Percentiles rank a stretch among this genome's conserved stretches.
These are phyloP conservation scores for Amniculicola lignicola DNA, from an alignment of 495 filamentous ascomycete genomes.

Conservation along the genomic window DNA sequence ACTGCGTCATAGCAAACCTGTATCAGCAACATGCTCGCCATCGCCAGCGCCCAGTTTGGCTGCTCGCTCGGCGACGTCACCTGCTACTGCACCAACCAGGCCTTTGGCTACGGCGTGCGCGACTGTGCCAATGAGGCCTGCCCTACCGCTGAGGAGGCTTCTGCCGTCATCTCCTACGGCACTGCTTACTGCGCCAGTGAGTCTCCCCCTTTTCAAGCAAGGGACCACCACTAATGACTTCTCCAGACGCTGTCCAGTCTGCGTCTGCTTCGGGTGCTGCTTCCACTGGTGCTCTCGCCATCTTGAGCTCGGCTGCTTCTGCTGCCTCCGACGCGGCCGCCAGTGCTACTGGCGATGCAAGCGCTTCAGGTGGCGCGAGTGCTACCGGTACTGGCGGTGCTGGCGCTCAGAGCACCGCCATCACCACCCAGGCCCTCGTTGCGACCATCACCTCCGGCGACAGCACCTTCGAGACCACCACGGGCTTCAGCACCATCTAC, in stretches of 20 bases:
- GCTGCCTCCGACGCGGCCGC: constrained; percentile 27
- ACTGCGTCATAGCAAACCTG: constrained; percentile 58
- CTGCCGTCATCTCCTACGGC: constrained; percentile 42
- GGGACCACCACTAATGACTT: constrained; percentile 2
- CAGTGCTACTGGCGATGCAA: background rate
- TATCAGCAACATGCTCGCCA: constrained; percentile 66
- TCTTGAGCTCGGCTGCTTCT: constrained; percentile 36
- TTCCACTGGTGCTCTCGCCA: constrained; percentile 19
- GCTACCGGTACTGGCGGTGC: constrained; percentile 27
- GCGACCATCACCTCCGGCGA: constrained; percentile 32
- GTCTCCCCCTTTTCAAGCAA: constrained; percentile 4
- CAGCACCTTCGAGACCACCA: constrained; percentile 30
- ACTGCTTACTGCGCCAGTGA: constrained; percentile 43
- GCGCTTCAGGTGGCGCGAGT: constrained; percentile 19
- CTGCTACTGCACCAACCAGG: constrained; percentile 66
- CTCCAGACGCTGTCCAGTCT: constrained; percentile 19
- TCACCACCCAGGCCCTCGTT: constrained; percentile 37
- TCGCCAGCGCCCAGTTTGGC: constrained; percentile 56
- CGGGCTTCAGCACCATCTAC: constrained; percentile 39
- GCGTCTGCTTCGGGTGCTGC: constrained; percentile 16
- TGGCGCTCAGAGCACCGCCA: constrained; percentile 20
- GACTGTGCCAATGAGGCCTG: constrained; percentile 75
- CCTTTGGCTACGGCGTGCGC: constrained; percentile 73
- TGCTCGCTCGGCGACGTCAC: constrained; percentile 55
- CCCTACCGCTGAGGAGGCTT: constrained; percentile 38